These are phyloP conservation scores for Musa itinerans DNA, from an alignment of 176 grass and related monocot genomes.

Conservation along the genomic window DNA sequence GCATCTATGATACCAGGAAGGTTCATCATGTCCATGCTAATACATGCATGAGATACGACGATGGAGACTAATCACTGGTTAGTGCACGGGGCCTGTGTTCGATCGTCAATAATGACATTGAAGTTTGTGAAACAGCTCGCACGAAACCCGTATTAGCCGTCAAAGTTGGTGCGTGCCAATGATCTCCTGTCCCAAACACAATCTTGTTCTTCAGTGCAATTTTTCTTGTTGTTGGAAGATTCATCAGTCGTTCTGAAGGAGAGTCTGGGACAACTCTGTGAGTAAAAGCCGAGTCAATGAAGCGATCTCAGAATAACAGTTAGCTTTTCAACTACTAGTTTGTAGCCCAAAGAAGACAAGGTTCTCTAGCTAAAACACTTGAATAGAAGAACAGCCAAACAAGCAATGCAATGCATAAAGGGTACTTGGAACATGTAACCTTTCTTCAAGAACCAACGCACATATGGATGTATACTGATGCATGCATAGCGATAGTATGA, in stretches of 20 bases:
- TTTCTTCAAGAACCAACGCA: neutral
- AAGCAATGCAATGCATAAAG: neutral
- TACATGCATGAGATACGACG: neutral
- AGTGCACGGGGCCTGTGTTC: constrained; percentile 74
- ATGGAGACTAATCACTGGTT: constrained; percentile 20
- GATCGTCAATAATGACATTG: constrained; percentile 65
- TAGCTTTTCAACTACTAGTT: no score
- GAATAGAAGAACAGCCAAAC: constrained; percentile 1
- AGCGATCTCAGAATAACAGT: neutral
- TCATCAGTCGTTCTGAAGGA: constrained; percentile 59
- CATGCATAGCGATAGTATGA: neutral
- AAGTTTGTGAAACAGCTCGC: constrained; percentile 69
- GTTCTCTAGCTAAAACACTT: no score
- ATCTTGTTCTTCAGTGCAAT: constrained; percentile 72
- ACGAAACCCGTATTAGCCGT: constrained; percentile 77
- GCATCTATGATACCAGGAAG: neutral
- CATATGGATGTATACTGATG: no score
- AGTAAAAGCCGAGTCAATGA: neutral
- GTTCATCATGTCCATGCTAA: neutral
- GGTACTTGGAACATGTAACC: neutral
- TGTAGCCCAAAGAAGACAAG: no score
- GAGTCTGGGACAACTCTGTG: constrained; percentile 59
- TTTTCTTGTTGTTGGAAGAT: constrained; percentile 80
- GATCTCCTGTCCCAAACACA: constrained; percentile 82
- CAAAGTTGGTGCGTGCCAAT: constrained; percentile 68